phyloP scores from a whole-genome alignment of 805 yeast genomes.

The Ogataea siamensis region DNA sequence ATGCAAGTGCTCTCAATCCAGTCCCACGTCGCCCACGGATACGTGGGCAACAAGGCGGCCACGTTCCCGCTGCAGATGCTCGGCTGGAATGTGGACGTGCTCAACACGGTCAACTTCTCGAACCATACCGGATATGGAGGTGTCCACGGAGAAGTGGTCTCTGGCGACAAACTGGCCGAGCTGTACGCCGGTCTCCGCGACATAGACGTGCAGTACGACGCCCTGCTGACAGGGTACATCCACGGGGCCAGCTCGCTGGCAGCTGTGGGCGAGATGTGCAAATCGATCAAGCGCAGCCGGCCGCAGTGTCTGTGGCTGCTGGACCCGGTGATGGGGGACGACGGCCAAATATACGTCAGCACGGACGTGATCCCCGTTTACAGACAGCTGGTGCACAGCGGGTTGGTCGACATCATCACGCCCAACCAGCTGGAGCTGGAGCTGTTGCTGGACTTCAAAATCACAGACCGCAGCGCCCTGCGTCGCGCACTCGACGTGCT shows the following conservation, averaged over 20 bases:
- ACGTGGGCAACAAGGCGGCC: slow-evolving; percentile 67
- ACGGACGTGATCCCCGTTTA: slow-evolving; percentile 59
- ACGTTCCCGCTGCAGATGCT: slow-evolving; percentile 61
- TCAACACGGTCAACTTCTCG: slow-evolving; percentile 64
- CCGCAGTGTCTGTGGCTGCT: slow-evolving; percentile 50
- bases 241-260: slow-evolving; percentile 54
- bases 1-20: slow-evolving; percentile 49
- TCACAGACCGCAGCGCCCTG: slow-evolving; percentile 40
- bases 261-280: slow-evolving; percentile 39
- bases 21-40: slow-evolving; percentile 73
- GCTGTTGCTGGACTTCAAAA: slow-evolving; percentile 44
- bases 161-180: slow-evolving; percentile 39
- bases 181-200: slow-evolving; percentile 39
- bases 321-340: slow-evolving; percentile 84
- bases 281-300: slow-evolving; percentile 34
- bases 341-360: slow-evolving; percentile 65
- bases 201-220: slow-evolving; percentile 43
- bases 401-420: slow-evolving; percentile 67
- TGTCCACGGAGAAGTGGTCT: slow-evolving; percentile 46
- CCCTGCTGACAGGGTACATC: slow-evolving; percentile 65
- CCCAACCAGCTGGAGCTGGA: slow-evolving; percentile 93
- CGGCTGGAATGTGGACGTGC: slow-evolving; percentile 69
- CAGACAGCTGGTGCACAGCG: slow-evolving; percentile 41
- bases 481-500: slow-evolving; percentile 45
- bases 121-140: slow-evolving; percentile 72